Evolutionary conservation across 2,329 filamentous ascomycete species (phyloP), one percentile per base, ranked within the genome.

Genomic region (Paraphoma sp.): DNA sequence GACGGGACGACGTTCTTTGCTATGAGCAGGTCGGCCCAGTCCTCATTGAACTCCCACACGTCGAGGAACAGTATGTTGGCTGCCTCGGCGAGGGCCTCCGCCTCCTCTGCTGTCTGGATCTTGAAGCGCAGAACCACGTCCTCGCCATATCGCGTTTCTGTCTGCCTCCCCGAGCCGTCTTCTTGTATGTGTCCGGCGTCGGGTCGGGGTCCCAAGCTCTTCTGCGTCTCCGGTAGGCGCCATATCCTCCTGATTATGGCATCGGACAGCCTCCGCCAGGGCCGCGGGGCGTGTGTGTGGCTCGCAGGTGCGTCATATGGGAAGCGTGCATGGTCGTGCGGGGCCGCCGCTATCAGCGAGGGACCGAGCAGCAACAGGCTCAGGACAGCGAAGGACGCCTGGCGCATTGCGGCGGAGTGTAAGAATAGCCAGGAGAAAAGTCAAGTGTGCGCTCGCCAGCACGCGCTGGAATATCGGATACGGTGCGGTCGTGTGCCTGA

Each of bases 61-160:
- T 99, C 95, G 42, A 98, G 82, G 67, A 95, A 89, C 23, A 97
- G 84, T 16, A 87, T 86, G 58, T 90, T 84, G 0, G 88, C 84
- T 3, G 92, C 92, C 54, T 90, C 85, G n/a, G 88, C 84, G 53
- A 97, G 80, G 1, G 89, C 89, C 33, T 80, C 77, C 56, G 91
- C 88, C 70, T 96, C 91, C 17, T 87, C 83, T 3, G 82, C 76
- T 28, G 85, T 87, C 59, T 84, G 88, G 53, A 97, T 80, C 69
- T 90, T 92, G 83, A 98, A 97, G 40, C 95, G 88, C 60, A 98
- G 80, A 14, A 99, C 92, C n/a, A 97, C 83, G 76, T 97, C 89
- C 60, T 89, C 86, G 59, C 87, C 86, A 74, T 97, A 97, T 57
- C 81, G 79, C 31, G 82, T 78, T 30, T 74, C 59, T 33, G 74